Base-by-base conservation (phyloP, 441 rosid species). In the Euphorbia corollata region DNA sequence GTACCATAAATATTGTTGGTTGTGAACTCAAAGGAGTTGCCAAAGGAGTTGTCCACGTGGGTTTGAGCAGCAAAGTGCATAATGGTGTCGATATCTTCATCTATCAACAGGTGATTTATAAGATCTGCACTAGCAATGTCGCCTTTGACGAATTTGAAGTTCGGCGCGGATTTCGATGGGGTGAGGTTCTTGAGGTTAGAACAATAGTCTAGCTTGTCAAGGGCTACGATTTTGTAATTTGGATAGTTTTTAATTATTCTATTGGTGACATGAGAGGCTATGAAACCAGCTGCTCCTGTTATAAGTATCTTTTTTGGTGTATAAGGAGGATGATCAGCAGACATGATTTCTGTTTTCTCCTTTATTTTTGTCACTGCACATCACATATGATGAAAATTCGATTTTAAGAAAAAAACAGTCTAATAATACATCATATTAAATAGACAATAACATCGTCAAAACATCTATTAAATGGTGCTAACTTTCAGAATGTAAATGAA, bases 61-160 rank as follows among this genome's bases (percentile, higher is more conserved):
- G 62, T 59, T 59, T 59, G 62, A 30, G 62, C 62, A 5, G 62
- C 62, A 59, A 59, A 59, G 62, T 59, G 62, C 62, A 59, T 59
- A 30, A 59, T 32, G 41, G 62, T 59, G 8, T 59, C 62, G 30
- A 59, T 59, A 7, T 59, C 62, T 59, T 59, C 62, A 59, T 32
- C 41, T 15, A 59, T 59, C 62, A 59, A 59, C 0, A 59, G 62
- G 20, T 59, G 41, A 8, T 59, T 59, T 6, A 59, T 16, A 15
- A 59, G 62, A 30, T 59, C 62, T 13, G 62, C 39, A 59, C 62
- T 59, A 6, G 62, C 62, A 15, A 59, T 59, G 8, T 59, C 62
- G 7, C 62, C 62, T 59, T 59, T 59, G 9, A 59, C 62, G 34
- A 59, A 30, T 30, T 59, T 59, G 62, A 59, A 59, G 2, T 59